Evolutionary conservation across 495 filamentous ascomycete species (phyloP).

Genomic region (Hyaloscypha bicolor): DNA sequence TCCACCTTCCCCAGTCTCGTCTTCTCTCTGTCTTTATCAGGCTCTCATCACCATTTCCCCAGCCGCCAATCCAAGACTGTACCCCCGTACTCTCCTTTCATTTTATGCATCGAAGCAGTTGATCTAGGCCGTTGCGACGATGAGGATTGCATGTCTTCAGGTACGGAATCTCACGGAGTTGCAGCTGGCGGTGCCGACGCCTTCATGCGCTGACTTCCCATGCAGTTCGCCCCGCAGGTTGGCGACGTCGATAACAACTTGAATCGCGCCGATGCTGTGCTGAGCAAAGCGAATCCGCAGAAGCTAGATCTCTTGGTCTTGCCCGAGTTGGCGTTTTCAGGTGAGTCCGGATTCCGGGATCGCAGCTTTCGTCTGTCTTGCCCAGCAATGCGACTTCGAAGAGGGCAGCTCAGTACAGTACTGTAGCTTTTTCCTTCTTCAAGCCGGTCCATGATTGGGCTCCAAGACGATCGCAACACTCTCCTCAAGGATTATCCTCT

Average conservation of each 20-base stretch:
- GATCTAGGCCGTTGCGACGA: conserved; percentile 33
- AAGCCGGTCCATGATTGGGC: neutral
- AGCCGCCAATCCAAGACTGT: too few relatives aligned
- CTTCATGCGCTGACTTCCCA: neutral
- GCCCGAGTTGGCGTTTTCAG: conserved; percentile 87
- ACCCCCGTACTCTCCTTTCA: too few relatives aligned
- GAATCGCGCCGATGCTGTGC: conserved; percentile 68
- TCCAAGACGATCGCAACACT: neutral
- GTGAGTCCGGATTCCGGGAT: conserved; percentile 46
- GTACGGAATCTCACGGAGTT: neutral
- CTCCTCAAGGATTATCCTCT: neutral
- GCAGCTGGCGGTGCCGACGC: neutral
- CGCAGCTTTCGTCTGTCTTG: neutral
- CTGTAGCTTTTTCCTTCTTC: neutral
- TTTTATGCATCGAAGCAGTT: too few relatives aligned
- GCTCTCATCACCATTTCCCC: too few relatives aligned
- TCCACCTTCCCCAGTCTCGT: too few relatives aligned
- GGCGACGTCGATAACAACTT: conserved; percentile 80
- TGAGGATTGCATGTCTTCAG: conserved; percentile 79
- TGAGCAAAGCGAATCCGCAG: conserved; percentile 55
- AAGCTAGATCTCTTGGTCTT: conserved; percentile 74
- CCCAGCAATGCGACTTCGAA: neutral
- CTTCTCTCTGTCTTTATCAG: too few relatives aligned
- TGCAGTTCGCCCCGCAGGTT: conserved; percentile 66
- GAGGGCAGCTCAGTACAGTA: neutral